Evolutionary conservation across 371 early-diverging fungal genomes (phyloP).

Genomic region (Rhizomucor pusillus): DNA sequence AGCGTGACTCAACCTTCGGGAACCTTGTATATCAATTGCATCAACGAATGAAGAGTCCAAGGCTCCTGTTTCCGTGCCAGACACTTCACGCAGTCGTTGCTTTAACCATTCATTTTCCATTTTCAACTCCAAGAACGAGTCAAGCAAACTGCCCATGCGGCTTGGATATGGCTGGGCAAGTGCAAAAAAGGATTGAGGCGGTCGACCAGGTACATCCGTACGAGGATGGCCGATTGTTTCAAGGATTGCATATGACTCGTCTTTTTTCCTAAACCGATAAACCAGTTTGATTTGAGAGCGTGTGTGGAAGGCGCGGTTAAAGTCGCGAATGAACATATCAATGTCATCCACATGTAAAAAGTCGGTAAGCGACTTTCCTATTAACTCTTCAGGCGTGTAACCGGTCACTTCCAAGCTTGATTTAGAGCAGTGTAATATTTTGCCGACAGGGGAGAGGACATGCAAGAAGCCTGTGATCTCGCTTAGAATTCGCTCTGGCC

Average conservation of each 20-base stretch:
- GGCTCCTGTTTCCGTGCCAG: neutral
- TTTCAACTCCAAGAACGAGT: conserved; percentile 54
- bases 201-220: conserved; percentile 21
- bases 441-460: conserved; percentile 56
- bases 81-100: conserved; percentile 11
- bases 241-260: conserved; percentile 43
- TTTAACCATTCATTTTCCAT: conserved; percentile 53
- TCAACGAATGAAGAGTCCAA: too few species aligned
- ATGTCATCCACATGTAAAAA: conserved; percentile 50
- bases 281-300: conserved; percentile 39
- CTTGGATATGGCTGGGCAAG: conserved; percentile 54
- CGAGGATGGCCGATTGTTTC: conserved; percentile 52
- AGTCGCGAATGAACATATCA: conserved; percentile 20
- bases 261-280: conserved; percentile 53
- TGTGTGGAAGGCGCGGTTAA: conserved; percentile 42
- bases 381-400: conserved; percentile 56
- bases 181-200: conserved; percentile 47
- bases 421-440: conserved; percentile 58
- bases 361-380: conserved; percentile 50
- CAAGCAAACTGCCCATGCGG: conserved; percentile 44
- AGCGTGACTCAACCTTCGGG: neutral
- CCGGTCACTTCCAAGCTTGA: conserved; percentile 55
- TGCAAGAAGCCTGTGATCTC: conserved; percentile 63
- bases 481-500: conserved; percentile 52
- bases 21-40: too few species aligned